Evolutionary conservation across 192 early-diverging fungal species (phyloP), one percentile per base, ranked within the genome.

Genomic region (Coemansia sp.): DNA sequence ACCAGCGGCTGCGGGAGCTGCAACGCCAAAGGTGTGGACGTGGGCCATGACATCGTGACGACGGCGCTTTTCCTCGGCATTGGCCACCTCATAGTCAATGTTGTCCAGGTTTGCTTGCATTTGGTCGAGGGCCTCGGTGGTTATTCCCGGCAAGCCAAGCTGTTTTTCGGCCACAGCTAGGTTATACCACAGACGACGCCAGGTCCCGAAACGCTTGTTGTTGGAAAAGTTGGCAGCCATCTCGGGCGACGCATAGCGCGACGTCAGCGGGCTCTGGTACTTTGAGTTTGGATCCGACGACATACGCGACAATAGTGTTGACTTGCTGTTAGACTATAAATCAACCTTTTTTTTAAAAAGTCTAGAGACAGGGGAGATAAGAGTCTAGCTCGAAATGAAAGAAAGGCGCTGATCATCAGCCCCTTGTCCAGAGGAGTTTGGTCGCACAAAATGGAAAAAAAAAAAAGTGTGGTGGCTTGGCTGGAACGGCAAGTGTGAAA

Each of bases 11-110:
- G 71, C 79, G 21, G 93, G 92, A 32, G 85, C 86, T 13, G 81
- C 90, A 4, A 90, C 62, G 35, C 92, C 94, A 76, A 92, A 92
- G 14, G 94, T 89, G 74, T 98, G 94, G 25, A 98, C 96, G 64
- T 98, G 96, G n/a, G 96, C 94, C 94, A 98, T 98, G 39, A 98
- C 96, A 76, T 98, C 96, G 76, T 98, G 96, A 13, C 96, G 82
- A 13, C 94, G 82, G 47, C 85, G 83, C 82, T 91, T 90, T 63
- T 98, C 96, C 71, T 98, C 96, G 25, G 70, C 84, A 29, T 85
- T 87, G 30, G 93, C 96, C 32, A 93, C 59, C 29, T 65, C 78
- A 69, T 92, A 98, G 77, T 98, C 96, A 64, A 95, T 95, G 61
- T 90, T 85, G 58, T 75, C 65, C 40, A 97, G 46, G 77, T 97